phyloP scores from a whole-genome alignment of 768 basidiomycete species.

The Gloeopeniophorella convolvens region DNA sequence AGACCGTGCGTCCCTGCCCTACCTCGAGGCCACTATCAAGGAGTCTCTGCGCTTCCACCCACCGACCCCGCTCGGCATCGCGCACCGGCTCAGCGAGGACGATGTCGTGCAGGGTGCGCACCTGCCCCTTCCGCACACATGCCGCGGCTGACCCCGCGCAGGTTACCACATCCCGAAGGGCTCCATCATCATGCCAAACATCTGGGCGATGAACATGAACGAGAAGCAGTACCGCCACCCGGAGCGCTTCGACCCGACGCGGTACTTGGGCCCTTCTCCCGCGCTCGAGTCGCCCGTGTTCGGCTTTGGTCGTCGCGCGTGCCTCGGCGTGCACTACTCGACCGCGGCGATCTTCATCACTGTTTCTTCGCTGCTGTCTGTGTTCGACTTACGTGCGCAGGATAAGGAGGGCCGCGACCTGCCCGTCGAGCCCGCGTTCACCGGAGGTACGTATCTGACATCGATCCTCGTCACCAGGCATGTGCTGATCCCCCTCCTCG shows the following conservation, averaged over 20 bases:
- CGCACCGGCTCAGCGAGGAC: constrained; percentile 29
- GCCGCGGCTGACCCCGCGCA: not conserved
- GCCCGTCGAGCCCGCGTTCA: constrained; percentile 14
- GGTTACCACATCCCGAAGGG: constrained; percentile 32
- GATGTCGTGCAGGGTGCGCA: constrained; percentile 24
- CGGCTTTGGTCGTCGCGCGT: constrained; percentile 18
- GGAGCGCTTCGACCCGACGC: constrained; percentile 11
- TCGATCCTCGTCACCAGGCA: not conserved
- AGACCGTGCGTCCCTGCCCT: constrained; percentile 13
- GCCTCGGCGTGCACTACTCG: constrained; percentile 16
- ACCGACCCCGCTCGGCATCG: constrained; percentile 22
- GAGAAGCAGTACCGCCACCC: constrained; percentile 16
- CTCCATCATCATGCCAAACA: constrained; percentile 29
- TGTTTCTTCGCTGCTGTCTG: constrained; percentile 12
- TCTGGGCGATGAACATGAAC: constrained; percentile 25
- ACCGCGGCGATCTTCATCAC: constrained; percentile 18
- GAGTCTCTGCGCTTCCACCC: constrained; percentile 20
- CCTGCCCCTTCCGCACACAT: not conserved
- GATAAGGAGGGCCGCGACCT: constrained; percentile 15
- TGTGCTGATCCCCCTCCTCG: not conserved
- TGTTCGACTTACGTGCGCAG: constrained; percentile 14
- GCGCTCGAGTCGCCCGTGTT: constrained; percentile 19
- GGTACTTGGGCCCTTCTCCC: constrained; percentile 9
- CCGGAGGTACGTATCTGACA: constrained; percentile 13
- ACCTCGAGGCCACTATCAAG: constrained; percentile 20